Evolutionary conservation across 2,329 filamentous ascomycete species (phyloP), one percentile per base, ranked within the genome.

Genomic region (Cladosporium austrohemisphaericum): DNA sequence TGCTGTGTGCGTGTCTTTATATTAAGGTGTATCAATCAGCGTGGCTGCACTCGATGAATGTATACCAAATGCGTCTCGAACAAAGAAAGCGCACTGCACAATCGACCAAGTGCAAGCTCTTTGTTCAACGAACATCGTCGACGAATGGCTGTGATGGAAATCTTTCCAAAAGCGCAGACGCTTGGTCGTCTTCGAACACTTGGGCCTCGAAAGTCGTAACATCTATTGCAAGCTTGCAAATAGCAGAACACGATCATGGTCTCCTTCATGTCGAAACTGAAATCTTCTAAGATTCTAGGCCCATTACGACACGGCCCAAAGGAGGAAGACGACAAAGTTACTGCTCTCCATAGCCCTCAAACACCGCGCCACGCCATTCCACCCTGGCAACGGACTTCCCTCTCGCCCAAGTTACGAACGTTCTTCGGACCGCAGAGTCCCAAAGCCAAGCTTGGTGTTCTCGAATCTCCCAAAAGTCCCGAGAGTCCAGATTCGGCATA

Each of bases 341-440:
- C n/a, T n/a, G n/a, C n/a, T n/a, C n/a, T n/a, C n/a, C n/a, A n/a
- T n/a, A n/a, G 22, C n/a, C 31, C n/a, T 3, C 19, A 28, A 22
- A 10, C 5, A 18, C 14, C 32, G 16, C 33, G 9, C 32, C 7
- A 16, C 3, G 14, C 33, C 33, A 16, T 19, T 16, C 16, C 33
- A 20, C 18, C 33, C 33, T 6, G 5, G 22, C 33, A 1, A 36
- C 14, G 11, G 16, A 13, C 18, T 13, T 47, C 44, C 19, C 37
- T 47, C 25, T 47, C 44, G 14, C 44, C 33, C 6, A 47, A 47
- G 29, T 33, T 47, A 10, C 44, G 44, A 18, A 47, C 44, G 6
- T 47, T 47, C 33, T 47, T 47, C 19, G 38, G 19, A 13, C 41
- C 41, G 3, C 19, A 13, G n/a, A 25, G 23, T 29, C 13, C 41